These are phyloP conservation scores for Moniliella sp. DNA, from an alignment of 1,284 basidiomycete species.

Conservation along the genomic window DNA sequence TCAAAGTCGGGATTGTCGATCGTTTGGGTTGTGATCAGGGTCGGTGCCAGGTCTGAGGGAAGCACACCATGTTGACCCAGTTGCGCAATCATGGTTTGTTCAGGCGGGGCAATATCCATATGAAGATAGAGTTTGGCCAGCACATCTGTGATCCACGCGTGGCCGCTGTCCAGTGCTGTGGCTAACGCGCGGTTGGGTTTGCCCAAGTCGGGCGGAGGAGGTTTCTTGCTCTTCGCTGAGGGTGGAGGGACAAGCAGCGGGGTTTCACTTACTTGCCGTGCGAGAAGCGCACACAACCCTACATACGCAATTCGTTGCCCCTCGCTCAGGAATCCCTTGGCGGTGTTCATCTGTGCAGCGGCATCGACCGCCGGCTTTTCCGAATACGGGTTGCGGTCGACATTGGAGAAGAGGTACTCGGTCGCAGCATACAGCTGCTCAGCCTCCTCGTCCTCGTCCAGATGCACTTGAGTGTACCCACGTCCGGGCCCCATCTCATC, in stretches of 20 bases:
- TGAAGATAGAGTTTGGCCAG: slow-evolving; percentile 32
- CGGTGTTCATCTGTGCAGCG: slow-evolving; percentile 28
- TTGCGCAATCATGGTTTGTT: slow-evolving; percentile 32
- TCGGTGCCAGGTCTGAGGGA: slow-evolving; percentile 22
- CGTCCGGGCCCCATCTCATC: no score
- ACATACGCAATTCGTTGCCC: slow-evolving; percentile 32
- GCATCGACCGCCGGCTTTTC: slow-evolving; percentile 17
- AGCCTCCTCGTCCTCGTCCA: slow-evolving; percentile 31
- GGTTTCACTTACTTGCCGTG: slow-evolving; percentile 29
- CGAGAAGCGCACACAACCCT: slow-evolving; percentile 28
- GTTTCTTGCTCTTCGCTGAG: no score
- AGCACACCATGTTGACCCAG: slow-evolving; percentile 27
- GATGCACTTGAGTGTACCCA: slow-evolving; percentile 28
- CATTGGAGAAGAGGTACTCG: slow-evolving; percentile 27
- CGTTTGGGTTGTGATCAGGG: slow-evolving; percentile 26
- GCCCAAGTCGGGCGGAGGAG: no score
- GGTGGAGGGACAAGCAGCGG: slow-evolving; percentile 23
- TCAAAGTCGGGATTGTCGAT: slow-evolving; percentile 30
- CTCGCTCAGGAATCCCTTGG: slow-evolving; percentile 25
- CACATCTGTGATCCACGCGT: slow-evolving; percentile 24
- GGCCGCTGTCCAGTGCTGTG: slow-evolving; percentile 10
- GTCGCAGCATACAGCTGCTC: slow-evolving; percentile 23
- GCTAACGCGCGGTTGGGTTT: slow-evolving; percentile 8
- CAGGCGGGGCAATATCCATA: slow-evolving; percentile 25
- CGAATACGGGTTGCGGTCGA: no score